Percentiles rank a stretch among this genome's conserved stretches.
These are phyloP conservation scores for Saccharomyces hybrid DNA, from an alignment of 1,139 yeast genomes.

Conservation along the genomic window DNA sequence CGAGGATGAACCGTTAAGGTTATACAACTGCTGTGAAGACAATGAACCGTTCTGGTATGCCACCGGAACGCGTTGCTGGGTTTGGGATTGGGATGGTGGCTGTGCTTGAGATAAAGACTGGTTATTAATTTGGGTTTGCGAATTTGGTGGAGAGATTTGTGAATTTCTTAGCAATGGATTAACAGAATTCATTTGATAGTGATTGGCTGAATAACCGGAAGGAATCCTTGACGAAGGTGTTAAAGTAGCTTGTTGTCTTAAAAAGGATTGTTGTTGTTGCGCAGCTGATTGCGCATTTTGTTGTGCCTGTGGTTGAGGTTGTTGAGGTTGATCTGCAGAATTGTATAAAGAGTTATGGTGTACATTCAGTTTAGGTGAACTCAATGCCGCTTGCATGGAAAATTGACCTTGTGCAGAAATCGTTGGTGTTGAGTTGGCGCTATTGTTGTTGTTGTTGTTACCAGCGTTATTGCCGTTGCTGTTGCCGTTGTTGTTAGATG, in stretches of 20 bases:
- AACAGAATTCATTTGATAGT: slow-evolving; percentile 21
- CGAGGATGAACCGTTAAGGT: slow-evolving; percentile 6
- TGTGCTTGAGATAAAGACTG: slow-evolving; percentile 16
- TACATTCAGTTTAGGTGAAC: neutral
- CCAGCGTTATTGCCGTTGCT: neutral
- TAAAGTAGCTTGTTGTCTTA: slow-evolving; percentile 26
- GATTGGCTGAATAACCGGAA: slow-evolving; percentile 29
- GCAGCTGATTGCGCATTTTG: slow-evolving; percentile 14
- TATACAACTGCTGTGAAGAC: slow-evolving; percentile 1
- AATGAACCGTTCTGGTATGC: neutral
- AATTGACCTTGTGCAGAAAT: slow-evolving; percentile 8
- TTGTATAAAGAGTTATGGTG: slow-evolving; percentile 3
- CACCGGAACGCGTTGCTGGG: slow-evolving; percentile 6
- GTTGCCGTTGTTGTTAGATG: slow-evolving; percentile 15
- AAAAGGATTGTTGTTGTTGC: slow-evolving; percentile 22
- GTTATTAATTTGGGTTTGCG: slow-evolving; percentile 16
- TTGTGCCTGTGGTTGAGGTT: slow-evolving; percentile 10
- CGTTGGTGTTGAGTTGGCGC: slow-evolving; percentile 10
- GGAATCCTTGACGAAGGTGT: slow-evolving; percentile 32
- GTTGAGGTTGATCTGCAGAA: slow-evolving; percentile 5
- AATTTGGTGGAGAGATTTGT: slow-evolving; percentile 25
- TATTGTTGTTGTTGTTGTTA: slow-evolving; percentile 3
- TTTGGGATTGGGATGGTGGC: slow-evolving; percentile 10
- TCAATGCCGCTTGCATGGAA: slow-evolving; percentile 8
- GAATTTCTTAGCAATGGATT: slow-evolving; percentile 30